These are phyloP conservation scores for Ligustrum vulgare DNA, from an alignment of 257 asterid genomes.

Conservation along the genomic window DNA sequence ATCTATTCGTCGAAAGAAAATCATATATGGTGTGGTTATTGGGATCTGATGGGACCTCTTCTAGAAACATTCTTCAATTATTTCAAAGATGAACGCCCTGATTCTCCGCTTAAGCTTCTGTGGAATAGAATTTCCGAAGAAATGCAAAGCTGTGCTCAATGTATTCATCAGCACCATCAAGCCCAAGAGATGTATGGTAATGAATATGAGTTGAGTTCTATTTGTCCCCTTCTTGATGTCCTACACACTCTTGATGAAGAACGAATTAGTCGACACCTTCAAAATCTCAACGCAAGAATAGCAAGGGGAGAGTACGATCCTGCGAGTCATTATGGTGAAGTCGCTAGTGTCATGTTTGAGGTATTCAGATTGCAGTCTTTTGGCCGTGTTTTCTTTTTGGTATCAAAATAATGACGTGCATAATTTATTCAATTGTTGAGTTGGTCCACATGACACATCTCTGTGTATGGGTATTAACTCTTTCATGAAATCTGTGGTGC, in stretches of 20 bases:
- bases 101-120: constrained; percentile 81
- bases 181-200: constrained; percentile 70
- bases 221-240: constrained; percentile 81
- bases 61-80: constrained; percentile 88
- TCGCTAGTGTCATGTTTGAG: constrained; percentile 90
- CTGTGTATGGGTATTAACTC: neutral
- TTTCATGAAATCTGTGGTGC: constrained; percentile 2
- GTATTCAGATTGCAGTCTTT: constrained; percentile 35
- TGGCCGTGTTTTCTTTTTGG: constrained; percentile 17
- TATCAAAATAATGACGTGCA: neutral
- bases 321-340: constrained; percentile 56
- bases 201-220: constrained; percentile 70
- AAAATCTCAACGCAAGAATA: constrained; percentile 71
- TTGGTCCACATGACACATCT: constrained; percentile 4
- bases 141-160: constrained; percentile 73
- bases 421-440: neutral
- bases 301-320: constrained; percentile 58
- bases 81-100: constrained; percentile 56
- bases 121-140: constrained; percentile 70
- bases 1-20: constrained; percentile 56
- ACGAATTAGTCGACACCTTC: constrained; percentile 67
- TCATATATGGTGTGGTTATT: constrained; percentile 87
- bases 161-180: constrained; percentile 93
- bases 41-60: constrained; percentile 95
- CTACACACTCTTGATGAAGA: constrained; percentile 81